Base-by-base conservation (phyloP, 257 asterid species). In the Solanum sparsipilum region DNA sequence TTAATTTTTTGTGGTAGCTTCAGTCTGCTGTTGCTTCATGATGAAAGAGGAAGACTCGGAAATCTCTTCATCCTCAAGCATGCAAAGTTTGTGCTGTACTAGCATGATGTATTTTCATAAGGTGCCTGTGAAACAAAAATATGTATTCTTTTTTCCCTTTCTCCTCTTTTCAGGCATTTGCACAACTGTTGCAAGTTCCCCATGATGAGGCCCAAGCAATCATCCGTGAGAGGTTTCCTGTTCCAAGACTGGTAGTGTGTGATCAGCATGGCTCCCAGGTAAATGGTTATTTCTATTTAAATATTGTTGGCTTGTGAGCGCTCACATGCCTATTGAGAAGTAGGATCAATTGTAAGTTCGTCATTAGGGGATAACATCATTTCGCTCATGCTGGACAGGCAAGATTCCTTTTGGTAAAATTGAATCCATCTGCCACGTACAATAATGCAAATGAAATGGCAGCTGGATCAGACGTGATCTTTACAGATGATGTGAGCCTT, bases 181-280 rank as follows among this genome's bases (percentile, higher is more conserved):
- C 98, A n/a, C 95, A 89, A 84, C 90, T 97, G 73, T 93, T 97
- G 91, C 96, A 94, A 93, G 98, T 95, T 90, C 99, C 99, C 34
- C 96, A 94, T 82, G 98, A 94, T 83, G 99, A 96, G 88, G 98
- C 99, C 23, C 94, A 93, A 85, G 86, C 90, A 67, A 95, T 97
- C 63, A 93, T 97, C 84, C 95, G 90, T 2, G 99, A 97, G 27
- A 96, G 99, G 58, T 97, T 96, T 90, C 99, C 99, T 67, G 95
- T 92, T 32, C 99, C 99, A 65, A 94, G 99, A 91, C 96, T 96
- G 88, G 99, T 97, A 88, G 93, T 96, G 71, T 97, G 99, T 88
- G 99, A 97, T 94, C 99, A 97, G 90, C 99, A 97, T 91, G 99
- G 99, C 88, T 97, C 99, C 65, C 99, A 97, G 99, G 99, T 97